Base-by-base conservation (phyloP, 805 yeast species). In the Wickerhamomyces alni region DNA sequence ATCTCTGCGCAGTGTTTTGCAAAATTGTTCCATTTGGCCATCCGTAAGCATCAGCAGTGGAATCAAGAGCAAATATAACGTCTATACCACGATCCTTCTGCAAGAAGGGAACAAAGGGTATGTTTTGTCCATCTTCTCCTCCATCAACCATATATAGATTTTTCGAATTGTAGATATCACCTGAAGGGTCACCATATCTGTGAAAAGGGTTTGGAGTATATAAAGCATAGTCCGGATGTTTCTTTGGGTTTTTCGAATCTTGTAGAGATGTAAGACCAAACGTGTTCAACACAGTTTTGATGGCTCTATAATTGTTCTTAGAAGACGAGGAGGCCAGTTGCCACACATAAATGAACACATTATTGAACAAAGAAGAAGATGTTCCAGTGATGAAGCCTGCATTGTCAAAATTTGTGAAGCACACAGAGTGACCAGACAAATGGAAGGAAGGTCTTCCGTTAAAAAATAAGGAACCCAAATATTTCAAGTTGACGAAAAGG, bases 71-170 rank as follows among this genome's bases (percentile, higher is more conserved):
- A 46, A 85, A 68, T 8, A 84, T 63, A 12, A 78, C 66, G 55
- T 85, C 93, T 17, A 82, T 65, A 16, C 66, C 58, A 46, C 93
- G 67, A 33, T 74, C 72, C 6, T 76, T 74, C 47, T 80, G 82
- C 21, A 82, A 51, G 37, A 85, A 66, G 3, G 91, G 86, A 24
- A 71, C 63, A 29, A 81, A 58, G 0, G 94, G 93, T 15, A 85
- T 67, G 51, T 82, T 82, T 58, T 82, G 87, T 8, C 69, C 66
- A 56, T 84, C 91, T 57, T 80, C 87, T 25, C 93, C 94, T 32
- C 94, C 94, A 55, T 85, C 94, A 24, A 76, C 87, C 43, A 85
- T 47, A 41, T 61, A 65, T n/a, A 67, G 42, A 30, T 55, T 57
- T 39, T 59, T 59, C 2, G 62, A 54, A 3, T 49, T 39, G 27